These are phyloP conservation scores for Aspergillus incahuasiensis DNA, from an alignment of 495 filamentous ascomycete species.

Conservation along the genomic window DNA sequence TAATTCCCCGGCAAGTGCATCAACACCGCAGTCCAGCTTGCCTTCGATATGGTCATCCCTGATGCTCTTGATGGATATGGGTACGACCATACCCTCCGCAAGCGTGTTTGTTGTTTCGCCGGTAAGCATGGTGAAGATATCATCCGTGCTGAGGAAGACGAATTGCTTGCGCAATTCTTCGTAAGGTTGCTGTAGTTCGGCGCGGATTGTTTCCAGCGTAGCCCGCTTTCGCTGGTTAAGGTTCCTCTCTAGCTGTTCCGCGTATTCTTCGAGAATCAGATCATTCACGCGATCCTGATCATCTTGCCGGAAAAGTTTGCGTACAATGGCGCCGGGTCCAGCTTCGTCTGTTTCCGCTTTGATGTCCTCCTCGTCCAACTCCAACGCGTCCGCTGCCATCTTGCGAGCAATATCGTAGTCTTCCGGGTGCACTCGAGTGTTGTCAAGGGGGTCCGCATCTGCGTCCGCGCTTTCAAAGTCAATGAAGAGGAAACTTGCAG, in stretches of 20 bases:
- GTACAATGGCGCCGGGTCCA: slow-evolving; percentile 81
- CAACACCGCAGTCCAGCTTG: slow-evolving; percentile 89
- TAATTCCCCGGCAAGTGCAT: slow-evolving; percentile 72
- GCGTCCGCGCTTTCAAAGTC: slow-evolving; percentile 75
- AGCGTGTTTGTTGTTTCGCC: slow-evolving; percentile 86
- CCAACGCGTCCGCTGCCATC: slow-evolving; percentile 95
- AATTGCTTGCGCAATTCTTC: slow-evolving; percentile 89
- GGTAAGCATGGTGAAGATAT: slow-evolving; percentile 95
- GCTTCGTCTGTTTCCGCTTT: slow-evolving; percentile 88
- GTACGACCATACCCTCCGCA: slow-evolving; percentile 81
- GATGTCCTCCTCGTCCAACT: slow-evolving; percentile 95
- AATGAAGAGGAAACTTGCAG: slow-evolving; percentile 89
- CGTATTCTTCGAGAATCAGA: slow-evolving; percentile 92
- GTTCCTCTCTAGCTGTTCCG: slow-evolving; percentile 88
- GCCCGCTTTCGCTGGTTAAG: slow-evolving; percentile 92
- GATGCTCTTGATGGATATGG: slow-evolving; percentile 80
- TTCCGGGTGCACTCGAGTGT: slow-evolving; percentile 94
- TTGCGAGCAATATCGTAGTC: slow-evolving; percentile 96
- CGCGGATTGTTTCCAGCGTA: slow-evolving; percentile 92
- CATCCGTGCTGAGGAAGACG: slow-evolving; percentile 61
- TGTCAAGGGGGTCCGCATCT: slow-evolving; percentile 84
- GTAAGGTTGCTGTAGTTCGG: slow-evolving; percentile 85
- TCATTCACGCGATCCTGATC: slow-evolving; percentile 94
- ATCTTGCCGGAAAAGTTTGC: slow-evolving; percentile 86
- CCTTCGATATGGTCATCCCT: slow-evolving; percentile 89